Conservation (phyloP, 2,329 filamentous ascomycete species). For the Trichoderma lentiforme region DNA sequence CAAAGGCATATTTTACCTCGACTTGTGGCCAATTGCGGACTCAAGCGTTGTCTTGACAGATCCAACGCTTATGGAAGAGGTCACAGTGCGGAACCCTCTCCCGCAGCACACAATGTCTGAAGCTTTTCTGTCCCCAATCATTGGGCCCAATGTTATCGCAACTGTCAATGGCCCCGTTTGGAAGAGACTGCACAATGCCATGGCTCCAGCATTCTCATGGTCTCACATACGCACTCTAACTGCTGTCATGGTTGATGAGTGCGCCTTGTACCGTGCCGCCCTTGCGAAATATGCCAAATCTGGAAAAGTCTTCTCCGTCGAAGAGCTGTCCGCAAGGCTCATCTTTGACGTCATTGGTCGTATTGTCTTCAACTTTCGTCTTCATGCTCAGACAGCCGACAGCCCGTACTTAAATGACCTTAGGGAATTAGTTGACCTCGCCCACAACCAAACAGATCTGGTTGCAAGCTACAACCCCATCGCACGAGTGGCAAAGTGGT, state of each 20-base stretch:
- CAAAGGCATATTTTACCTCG: constrained; percentile 30
- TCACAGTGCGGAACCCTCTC: constrained; percentile 23
- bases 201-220: constrained; percentile 27
- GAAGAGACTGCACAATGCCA: constrained; percentile 29
- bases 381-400: constrained; percentile 23
- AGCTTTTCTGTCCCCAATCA: constrained; percentile 19
- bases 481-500: neutral
- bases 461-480: constrained; percentile 12
- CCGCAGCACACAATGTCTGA: constrained; percentile 21
- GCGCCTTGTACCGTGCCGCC: constrained; percentile 23
- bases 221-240: constrained; percentile 26
- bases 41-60: constrained; percentile 27
- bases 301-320: constrained; percentile 24
- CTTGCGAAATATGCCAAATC: constrained; percentile 16
- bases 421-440: neutral
- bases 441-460: neutral
- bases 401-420: constrained; percentile 18
- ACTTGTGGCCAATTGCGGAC: constrained; percentile 31
- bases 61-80: constrained; percentile 26
- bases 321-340: constrained; percentile 24
- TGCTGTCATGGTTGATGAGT: constrained; percentile 27
- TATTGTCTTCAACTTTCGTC: constrained; percentile 23
- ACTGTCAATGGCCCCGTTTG: constrained; percentile 29
- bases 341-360: constrained; percentile 27
- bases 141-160: constrained; percentile 9